Percentiles rank a stretch among this genome's conserved stretches.
Evolutionary conservation across 2,329 filamentous ascomycete genomes (phyloP).

Genomic region (Penicillium capsulatum): DNA sequence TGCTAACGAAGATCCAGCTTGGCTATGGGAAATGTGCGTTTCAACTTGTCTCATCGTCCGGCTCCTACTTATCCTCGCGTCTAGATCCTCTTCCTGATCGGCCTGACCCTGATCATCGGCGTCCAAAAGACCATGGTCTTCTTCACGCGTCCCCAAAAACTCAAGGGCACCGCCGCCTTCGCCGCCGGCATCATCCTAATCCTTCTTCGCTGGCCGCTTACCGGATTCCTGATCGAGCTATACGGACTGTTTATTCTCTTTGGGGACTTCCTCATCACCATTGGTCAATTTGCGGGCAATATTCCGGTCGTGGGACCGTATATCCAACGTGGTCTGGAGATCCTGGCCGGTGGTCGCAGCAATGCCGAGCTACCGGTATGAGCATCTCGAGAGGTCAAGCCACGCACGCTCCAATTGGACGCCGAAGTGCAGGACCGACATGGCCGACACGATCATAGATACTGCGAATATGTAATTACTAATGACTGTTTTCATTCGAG

Average conservation of each 20-base stretch:
- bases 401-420: no score
- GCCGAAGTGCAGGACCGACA: neutral
- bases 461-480: constrained; percentile 18
- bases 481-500: constrained; percentile 14
- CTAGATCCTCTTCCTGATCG: constrained; percentile 95
- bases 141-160: constrained; percentile 90
- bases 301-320: constrained; percentile 83
- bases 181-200: constrained; percentile 78
- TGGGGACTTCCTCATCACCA: constrained; percentile 92
- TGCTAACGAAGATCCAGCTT: constrained; percentile 55
- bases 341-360: constrained; percentile 62
- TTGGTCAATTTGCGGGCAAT: constrained; percentile 79
- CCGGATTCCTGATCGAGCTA: constrained; percentile 84
- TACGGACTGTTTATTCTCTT: constrained; percentile 94
- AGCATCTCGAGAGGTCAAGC: neutral
- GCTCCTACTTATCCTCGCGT: no score
- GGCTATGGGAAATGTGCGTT: constrained; percentile 87
- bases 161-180: constrained; percentile 87
- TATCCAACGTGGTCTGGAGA: constrained; percentile 69
- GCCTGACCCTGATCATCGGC: constrained; percentile 92
- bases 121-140: constrained; percentile 85
- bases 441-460: neutral
- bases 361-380: constrained; percentile 63
- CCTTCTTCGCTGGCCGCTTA: constrained; percentile 80
- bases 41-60: no score